A percentile compares a stretch with the other conserved stretches of the same genome.
These are phyloP conservation scores for Aspergillus pseudoglaucus DNA, from an alignment of 2,329 filamentous ascomycete species.

Conservation along the genomic window DNA sequence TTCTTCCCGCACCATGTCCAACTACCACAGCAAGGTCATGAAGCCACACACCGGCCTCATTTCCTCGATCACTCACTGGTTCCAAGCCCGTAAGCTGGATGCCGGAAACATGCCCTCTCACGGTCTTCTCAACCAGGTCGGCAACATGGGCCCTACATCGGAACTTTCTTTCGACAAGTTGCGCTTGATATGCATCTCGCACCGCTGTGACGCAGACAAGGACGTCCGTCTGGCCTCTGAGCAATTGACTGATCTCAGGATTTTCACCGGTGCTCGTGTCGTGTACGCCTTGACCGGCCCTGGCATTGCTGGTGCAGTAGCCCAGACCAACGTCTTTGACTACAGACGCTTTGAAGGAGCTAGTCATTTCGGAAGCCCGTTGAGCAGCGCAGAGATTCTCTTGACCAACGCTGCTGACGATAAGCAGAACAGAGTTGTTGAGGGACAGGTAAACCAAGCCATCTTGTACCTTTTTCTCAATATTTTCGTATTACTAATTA, in stretches of 20 bases:
- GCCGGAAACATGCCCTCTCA: slow-evolving; percentile 67
- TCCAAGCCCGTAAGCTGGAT: slow-evolving; percentile 64
- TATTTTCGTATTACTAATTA: slow-evolving; percentile 9
- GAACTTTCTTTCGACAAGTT: slow-evolving; percentile 57
- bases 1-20: slow-evolving; percentile 64
- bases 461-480: background rate
- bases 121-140: slow-evolving; percentile 49
- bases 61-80: slow-evolving; percentile 62
- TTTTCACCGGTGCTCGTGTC: slow-evolving; percentile 72
- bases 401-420: slow-evolving; percentile 41
- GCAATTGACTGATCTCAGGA: slow-evolving; percentile 70
- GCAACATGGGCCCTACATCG: slow-evolving; percentile 31
- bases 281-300: slow-evolving; percentile 79
- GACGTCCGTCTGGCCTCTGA: slow-evolving; percentile 60
- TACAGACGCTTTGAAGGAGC: slow-evolving; percentile 55
- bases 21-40: slow-evolving; percentile 59
- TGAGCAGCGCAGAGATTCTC: slow-evolving; percentile 73
- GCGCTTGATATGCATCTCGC: slow-evolving; percentile 72
- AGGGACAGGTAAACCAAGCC: slow-evolving; percentile 55
- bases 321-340: slow-evolving; percentile 81
- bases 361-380: slow-evolving; percentile 73
- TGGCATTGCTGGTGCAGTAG: slow-evolving; percentile 79
- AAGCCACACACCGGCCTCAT: slow-evolving; percentile 56
- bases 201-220: slow-evolving; percentile 57
- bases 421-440: slow-evolving; percentile 33